Base-by-base conservation (phyloP, 1,284 basidiomycete species). In the Trichosporon sp. region DNA sequence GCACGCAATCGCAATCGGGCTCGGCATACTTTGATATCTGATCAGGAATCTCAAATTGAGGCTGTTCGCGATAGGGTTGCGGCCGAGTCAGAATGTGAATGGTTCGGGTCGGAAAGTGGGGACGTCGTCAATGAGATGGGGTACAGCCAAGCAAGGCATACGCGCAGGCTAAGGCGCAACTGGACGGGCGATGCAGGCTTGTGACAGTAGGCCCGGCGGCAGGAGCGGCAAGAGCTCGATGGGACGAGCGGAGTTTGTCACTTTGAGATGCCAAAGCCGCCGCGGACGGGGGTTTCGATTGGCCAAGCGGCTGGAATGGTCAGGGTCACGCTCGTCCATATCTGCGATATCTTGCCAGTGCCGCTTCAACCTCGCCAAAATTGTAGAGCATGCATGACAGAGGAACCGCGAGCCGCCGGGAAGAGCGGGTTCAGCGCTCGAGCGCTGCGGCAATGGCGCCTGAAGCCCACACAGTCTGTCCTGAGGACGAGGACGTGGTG, bases 321-420 rank as follows among this genome's bases (percentile, higher is more conserved):
- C 14, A 29, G 49, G 49, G 25, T 54, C 16, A 3, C 2, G 40
- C 40, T 44, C 40, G 40, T 21, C 40, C 23, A 27, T 31, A 54
- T 54, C 49, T 54, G 49, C n/a, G n/a, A n/a, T n/a, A n/a, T n/a
- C n/a, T n/a, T n/a, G n/a, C 49, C 49, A 54, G 21, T 54, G 49
- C 49, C 49, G 49, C 49, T 54, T 54, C 49, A 54, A 54, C 27
- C 49, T 54, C 49, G 49, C 49, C 49, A 54, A 54, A 54, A 54
- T 31, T 29, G 6, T 54, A 5, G 5, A 16, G 1, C 14, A 29
- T 31, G 49, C 25, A 54, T 54, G 49, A 29, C 25, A 27, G 25
- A 54, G 49, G 7, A n/a, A 25, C 9, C 16, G 40, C 19, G 19
- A 44, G 19, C 40, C 40, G 40, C 40, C 40, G 40, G 40, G 40